phyloP scores from a whole-genome alignment of 805 yeast species.

The Starmera quercuum region DNA sequence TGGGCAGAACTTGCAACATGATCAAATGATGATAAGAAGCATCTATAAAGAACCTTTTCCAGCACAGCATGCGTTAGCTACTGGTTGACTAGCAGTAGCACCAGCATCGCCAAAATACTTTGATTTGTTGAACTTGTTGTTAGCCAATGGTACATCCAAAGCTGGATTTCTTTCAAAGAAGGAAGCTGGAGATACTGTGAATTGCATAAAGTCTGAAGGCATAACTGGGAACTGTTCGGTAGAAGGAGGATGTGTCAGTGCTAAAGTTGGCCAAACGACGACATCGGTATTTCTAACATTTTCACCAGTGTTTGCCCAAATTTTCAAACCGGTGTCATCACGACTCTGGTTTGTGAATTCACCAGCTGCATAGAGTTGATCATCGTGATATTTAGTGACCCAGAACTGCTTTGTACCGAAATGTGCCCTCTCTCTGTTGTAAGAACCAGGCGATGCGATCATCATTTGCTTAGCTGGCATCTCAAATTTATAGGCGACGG shows the following conservation, averaged over 20 bases:
- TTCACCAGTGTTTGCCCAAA: slow-evolving; percentile 64
- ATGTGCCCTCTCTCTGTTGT: slow-evolving; percentile 61
- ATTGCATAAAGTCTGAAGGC: slow-evolving; percentile 76
- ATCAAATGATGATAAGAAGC: no score
- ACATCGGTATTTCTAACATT: slow-evolving; percentile 65
- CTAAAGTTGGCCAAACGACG: slow-evolving; percentile 78
- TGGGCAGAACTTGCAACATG: no score
- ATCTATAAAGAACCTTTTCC: no score
- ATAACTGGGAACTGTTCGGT: slow-evolving; percentile 86
- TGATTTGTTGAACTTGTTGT: slow-evolving; percentile 61
- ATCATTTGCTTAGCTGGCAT: slow-evolving; percentile 75
- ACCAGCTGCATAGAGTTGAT: slow-evolving; percentile 73
- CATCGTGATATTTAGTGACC: slow-evolving; percentile 73
- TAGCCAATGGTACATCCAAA: slow-evolving; percentile 67
- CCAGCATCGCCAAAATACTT: slow-evolving; percentile 25
- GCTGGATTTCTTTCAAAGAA: slow-evolving; percentile 77
- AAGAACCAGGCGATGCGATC: slow-evolving; percentile 55
- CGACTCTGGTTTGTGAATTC: slow-evolving; percentile 80
- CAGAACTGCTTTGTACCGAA: slow-evolving; percentile 74
- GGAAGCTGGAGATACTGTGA: slow-evolving; percentile 60
- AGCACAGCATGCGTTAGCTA: no score
- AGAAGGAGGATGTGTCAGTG: slow-evolving; percentile 76
- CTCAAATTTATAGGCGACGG: slow-evolving; percentile 69
- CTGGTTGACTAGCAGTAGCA: slow-evolving; percentile 8
- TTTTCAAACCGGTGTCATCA: slow-evolving; percentile 60